These are phyloP conservation scores for Yamadazyma tumulicola DNA, from an alignment of 805 yeast species.

Conservation along the genomic window DNA sequence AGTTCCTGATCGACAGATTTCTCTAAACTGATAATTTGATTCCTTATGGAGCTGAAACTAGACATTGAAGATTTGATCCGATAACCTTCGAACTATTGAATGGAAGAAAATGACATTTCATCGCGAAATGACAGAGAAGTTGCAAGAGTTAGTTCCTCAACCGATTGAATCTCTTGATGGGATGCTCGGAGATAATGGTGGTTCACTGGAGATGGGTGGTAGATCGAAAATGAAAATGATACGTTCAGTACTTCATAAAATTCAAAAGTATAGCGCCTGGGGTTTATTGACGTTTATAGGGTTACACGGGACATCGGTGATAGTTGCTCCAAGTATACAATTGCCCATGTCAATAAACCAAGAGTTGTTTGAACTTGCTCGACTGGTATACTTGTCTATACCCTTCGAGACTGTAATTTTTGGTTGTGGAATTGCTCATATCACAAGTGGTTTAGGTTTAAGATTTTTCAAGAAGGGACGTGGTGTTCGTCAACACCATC, in stretches of 20 bases:
- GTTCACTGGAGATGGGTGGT: no score
- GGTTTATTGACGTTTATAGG: slow-evolving; percentile 54
- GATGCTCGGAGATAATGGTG: no score
- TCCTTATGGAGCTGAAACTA: slow-evolving; percentile 63
- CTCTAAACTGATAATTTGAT: slow-evolving; percentile 68
- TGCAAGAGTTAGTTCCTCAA: slow-evolving; percentile 9
- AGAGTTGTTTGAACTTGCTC: slow-evolving; percentile 55
- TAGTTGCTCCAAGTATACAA: slow-evolving; percentile 46
- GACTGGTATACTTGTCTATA: slow-evolving; percentile 55
- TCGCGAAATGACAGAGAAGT: slow-evolving; percentile 3
- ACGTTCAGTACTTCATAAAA: slow-evolving; percentile 13
- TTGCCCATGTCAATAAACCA: slow-evolving; percentile 47
- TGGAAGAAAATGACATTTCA: no score
- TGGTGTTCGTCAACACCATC: neutral
- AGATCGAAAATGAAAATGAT: no score
- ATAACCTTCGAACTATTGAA: no score
- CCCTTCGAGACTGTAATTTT: slow-evolving; percentile 51
- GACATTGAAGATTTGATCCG: no score
- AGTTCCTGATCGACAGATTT: slow-evolving; percentile 62
- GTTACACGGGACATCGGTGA: slow-evolving; percentile 54
- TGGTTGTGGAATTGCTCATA: slow-evolving; percentile 47
- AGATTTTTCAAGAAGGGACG: slow-evolving; percentile 30
- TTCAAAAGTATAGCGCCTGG: slow-evolving; percentile 61
- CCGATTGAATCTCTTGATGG: no score
- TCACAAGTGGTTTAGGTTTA: slow-evolving; percentile 48